Evolutionary conservation across 192 early-diverging fungal species (phyloP).

Genomic region (Funneliformis mosseae): DNA sequence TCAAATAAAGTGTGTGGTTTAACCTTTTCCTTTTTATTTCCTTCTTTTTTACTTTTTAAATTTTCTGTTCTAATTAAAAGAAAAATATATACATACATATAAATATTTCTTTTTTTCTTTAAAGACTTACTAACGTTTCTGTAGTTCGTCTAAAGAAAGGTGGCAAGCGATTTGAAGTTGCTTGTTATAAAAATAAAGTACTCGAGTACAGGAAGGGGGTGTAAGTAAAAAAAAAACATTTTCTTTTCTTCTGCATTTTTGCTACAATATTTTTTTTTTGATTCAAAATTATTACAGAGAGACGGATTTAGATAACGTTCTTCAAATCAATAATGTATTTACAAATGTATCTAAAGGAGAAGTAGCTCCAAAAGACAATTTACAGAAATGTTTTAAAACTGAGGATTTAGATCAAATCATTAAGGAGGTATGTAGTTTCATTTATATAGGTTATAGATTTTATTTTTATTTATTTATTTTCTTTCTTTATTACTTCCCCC

Average conservation of each 20-base stretch:
- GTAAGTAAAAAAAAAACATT: conserved; percentile 50
- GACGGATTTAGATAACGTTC: conserved; percentile 94
- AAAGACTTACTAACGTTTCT: conserved; percentile 93
- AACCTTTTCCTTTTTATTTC: background rate
- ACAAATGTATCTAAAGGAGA: conserved; percentile 97
- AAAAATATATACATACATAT: background rate
- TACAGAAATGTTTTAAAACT: conserved; percentile 87
- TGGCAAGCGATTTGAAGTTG: conserved; percentile 97
- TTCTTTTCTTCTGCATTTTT: background rate
- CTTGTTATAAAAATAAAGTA: conserved; percentile 99
- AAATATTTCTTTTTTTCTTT: background rate
- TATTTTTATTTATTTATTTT: background rate
- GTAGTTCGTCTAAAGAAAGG: conserved; percentile 94
- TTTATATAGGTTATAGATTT: background rate
- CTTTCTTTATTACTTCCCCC: background rate
- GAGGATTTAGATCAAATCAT: conserved; percentile 82
- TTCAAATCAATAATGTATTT: conserved; percentile 94
- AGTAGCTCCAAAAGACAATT: conserved; percentile 85
- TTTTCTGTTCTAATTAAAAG: background rate
- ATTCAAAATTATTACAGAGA: conserved; percentile 58
- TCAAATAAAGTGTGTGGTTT: conserved; percentile 30
- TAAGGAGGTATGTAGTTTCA: conserved; percentile 59
- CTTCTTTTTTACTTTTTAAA: background rate
- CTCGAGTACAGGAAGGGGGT: conserved; percentile 91
- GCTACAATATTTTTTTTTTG: background rate